These are phyloP conservation scores for Penicillium sp. DNA, from an alignment of 2,329 filamentous ascomycete genomes.

Conservation along the genomic window DNA sequence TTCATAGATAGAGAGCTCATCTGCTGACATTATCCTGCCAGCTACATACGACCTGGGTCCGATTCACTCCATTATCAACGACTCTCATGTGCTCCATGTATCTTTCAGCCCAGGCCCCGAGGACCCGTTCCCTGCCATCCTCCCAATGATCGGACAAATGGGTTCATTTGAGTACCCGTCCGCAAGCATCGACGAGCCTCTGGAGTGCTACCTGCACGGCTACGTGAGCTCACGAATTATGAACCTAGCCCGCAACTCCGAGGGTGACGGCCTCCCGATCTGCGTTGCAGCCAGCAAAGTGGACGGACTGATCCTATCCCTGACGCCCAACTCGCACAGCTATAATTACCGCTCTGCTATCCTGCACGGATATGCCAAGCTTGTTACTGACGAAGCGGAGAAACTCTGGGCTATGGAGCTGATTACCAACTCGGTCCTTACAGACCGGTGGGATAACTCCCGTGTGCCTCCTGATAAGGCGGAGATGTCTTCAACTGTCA, in stretches of 20 bases:
- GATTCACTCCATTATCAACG: conserved; percentile 75
- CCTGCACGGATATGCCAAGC: conserved; percentile 69
- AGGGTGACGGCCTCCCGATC: conserved; percentile 62
- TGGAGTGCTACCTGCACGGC: conserved; percentile 79
- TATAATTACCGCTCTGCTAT: conserved; percentile 84
- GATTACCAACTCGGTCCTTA: conserved; percentile 72
- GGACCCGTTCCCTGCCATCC: conserved; percentile 70
- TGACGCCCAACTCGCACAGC: conserved; percentile 77
- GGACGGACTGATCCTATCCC: conserved; percentile 74
- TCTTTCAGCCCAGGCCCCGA: conserved; percentile 65
- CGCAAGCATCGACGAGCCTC: conserved; percentile 59
- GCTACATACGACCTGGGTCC: conserved; percentile 69
- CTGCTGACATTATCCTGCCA: conserved; percentile 34
- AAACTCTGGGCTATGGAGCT: conserved; percentile 74
- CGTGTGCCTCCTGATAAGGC: conserved; percentile 68
- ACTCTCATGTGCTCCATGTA: conserved; percentile 71
- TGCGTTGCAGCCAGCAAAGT: conserved; percentile 71
- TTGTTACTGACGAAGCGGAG: conserved; percentile 67
- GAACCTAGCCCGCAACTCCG: conserved; percentile 55
- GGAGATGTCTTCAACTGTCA: conserved; percentile 72
- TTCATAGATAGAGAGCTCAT: neutral
- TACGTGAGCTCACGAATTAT: conserved; percentile 78
- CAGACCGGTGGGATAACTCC: conserved; percentile 65
- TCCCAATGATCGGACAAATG: conserved; percentile 86
- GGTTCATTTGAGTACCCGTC: conserved; percentile 66